phyloP scores from a whole-genome alignment of 768 basidiomycete species.

The Clitopilus hobsonii region DNA sequence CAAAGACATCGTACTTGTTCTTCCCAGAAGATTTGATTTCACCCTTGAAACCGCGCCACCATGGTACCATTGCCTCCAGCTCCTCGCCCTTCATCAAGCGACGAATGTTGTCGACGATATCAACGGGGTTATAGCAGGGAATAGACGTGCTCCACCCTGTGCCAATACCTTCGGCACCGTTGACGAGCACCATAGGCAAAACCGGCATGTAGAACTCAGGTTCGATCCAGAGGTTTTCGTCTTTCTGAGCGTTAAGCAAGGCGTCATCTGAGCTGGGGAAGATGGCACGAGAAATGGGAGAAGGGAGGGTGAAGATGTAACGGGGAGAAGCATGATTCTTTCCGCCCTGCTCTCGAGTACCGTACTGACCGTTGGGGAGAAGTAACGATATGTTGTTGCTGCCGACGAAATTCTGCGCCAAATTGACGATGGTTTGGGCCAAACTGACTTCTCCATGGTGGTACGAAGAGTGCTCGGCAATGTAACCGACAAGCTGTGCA shows the following conservation, averaged over 20 bases:
- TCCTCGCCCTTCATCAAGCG: conserved; percentile 85
- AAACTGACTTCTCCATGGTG: conserved; percentile 94
- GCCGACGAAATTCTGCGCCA: conserved; percentile 93
- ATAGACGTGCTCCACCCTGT: conserved; percentile 98
- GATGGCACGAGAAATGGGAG: conserved; percentile 66
- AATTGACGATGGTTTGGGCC: conserved; percentile 83
- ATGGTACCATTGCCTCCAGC: conserved; percentile 82
- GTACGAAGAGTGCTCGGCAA: conserved; percentile 90
- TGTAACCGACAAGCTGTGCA: conserved; percentile 92
- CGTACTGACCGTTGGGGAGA: conserved; percentile 88
- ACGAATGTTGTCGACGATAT: conserved; percentile 85
- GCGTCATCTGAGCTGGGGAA: conserved; percentile 86
- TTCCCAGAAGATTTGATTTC: conserved; percentile 76
- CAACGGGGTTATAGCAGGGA: conserved; percentile 88
- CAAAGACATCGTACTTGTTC: conserved; percentile 81
- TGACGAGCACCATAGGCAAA: conserved; percentile 83
- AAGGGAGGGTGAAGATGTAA: conserved; percentile 89
- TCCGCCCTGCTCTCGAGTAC: conserved; percentile 88
- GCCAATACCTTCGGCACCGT: conserved; percentile 96
- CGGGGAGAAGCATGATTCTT: conserved; percentile 96
- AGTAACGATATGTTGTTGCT: conserved; percentile 93
- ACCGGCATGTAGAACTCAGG: conserved; percentile 94
- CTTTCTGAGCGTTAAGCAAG: conserved; percentile 77
- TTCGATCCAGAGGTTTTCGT: conserved; percentile 84
- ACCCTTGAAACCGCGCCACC: conserved; percentile 97